A percentile compares a stretch with the other conserved stretches of the same genome.
Evolutionary conservation across 192 early-diverging fungal species (phyloP).

Genomic region (Spinellus fusiger): DNA sequence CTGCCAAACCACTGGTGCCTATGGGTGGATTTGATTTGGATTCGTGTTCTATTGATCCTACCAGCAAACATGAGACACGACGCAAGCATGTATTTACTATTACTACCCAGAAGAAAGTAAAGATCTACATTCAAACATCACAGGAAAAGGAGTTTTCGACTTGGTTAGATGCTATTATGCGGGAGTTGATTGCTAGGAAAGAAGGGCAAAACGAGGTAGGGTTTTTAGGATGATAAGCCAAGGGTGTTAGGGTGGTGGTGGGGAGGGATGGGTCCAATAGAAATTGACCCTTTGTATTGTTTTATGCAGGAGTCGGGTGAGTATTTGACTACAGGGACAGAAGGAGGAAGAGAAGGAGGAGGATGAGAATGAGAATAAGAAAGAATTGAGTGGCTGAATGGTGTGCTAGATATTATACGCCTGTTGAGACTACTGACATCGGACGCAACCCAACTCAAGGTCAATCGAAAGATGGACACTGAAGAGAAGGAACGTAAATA

Average conservation of each 20-base stretch:
- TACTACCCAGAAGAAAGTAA: constrained; percentile 20
- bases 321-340: too few species aligned
- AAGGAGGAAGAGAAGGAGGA: too few species aligned
- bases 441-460: constrained; percentile 25
- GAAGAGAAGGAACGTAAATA: neutral
- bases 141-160: constrained; percentile 26
- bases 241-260: too few species aligned
- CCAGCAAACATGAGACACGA: constrained; percentile 29
- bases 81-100: constrained; percentile 29
- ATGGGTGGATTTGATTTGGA: constrained; percentile 33
- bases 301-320: neutral
- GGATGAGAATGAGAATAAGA: too few species aligned
- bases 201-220: constrained; percentile 13
- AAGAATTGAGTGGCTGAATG: too few species aligned
- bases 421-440: constrained; percentile 11
- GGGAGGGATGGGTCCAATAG: too few species aligned
- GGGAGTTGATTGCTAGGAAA: constrained; percentile 29
- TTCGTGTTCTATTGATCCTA: constrained; percentile 30
- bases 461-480: constrained; percentile 18
- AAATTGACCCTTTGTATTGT: too few species aligned
- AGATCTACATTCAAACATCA: constrained; percentile 24
- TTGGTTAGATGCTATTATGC: constrained; percentile 36
- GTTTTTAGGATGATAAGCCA: too few species aligned
- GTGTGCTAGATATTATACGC: constrained; percentile 19
- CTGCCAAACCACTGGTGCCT: constrained; percentile 18